Evolutionary conservation across 2,329 filamentous ascomycete genomes (phyloP), one percentile per base, ranked within the genome.

Genomic region (Camptophora hylomeconis): DNA sequence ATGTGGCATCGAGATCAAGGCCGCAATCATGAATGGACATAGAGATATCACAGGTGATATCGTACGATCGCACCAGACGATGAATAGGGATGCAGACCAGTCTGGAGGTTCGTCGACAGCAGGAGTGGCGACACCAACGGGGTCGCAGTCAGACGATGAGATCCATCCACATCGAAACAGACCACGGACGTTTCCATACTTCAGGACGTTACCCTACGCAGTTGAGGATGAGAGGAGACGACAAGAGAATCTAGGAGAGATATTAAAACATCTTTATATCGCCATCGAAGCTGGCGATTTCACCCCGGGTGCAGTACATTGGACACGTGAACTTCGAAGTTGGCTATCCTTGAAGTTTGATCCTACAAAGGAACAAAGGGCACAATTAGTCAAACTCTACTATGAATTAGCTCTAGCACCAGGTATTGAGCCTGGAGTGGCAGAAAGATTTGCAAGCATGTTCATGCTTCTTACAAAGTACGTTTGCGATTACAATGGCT

Each of bases 311-410:
- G 89, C 87, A 16, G 67, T 93, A 37, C 87, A 98, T 57, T 98
- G 89, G 89, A 94, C 89, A 10, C 75, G 87, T 43, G 89, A 98
- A 68, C 75, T 98, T 26, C 75, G 86, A 50, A 82, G 80, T 56
- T 98, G 92, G 89, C 67, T 98, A 42, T 80, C 79, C 30, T 73
- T 98, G 56, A 98, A 98, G 65, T 98, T 98, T 51, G 87, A 98
- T 58, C 83, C 93, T 51, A 82, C 83, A 26, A 74, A 81, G 45
- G 76, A 79, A 50, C 75, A 86, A 42, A 71, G 92, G 33, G 75
- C 84, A 26, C 82, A 73, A 54, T 70, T 98, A 17, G 80, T 89
- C 17, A 80, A 78, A 58, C 67, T 98, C 20, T 98, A 94, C 60
- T 98, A 93, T 57, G 84, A 93, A 58, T 76, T 98, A 35, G 70